A percentile compares a stretch with the other conserved stretches of the same genome.
phyloP scores from a whole-genome alignment of 257 asterid species.

The Catharanthus roseus region DNA sequence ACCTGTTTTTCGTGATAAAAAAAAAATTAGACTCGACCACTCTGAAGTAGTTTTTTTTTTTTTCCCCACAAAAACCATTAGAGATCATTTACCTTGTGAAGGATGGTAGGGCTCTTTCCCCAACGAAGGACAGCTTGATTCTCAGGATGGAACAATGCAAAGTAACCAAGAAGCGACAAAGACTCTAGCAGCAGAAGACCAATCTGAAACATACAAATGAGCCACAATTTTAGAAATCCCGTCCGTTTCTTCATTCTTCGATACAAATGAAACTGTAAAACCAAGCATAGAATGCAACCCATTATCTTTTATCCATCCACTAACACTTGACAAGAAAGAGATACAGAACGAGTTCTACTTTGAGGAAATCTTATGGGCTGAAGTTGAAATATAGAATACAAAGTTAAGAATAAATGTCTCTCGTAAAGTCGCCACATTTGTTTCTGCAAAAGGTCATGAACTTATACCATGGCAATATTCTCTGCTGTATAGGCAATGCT shows the following conservation, averaged over 20 bases:
- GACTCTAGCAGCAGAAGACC: conserved; percentile 81
- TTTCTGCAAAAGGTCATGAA: not conserved
- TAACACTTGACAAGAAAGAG: not conserved
- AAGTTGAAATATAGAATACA: not conserved
- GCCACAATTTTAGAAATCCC: not conserved
- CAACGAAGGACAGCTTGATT: conserved; percentile 97
- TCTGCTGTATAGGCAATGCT: not conserved
- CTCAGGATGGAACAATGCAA: conserved; percentile 75
- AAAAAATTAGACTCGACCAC: conserved; percentile 22
- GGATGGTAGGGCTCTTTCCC: conserved; percentile 99
- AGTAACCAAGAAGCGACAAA: conserved; percentile 81
- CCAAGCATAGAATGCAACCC: too few relatives aligned
- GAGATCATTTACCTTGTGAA: conserved; percentile 68
- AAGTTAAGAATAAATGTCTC: too few relatives aligned
- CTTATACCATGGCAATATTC: too few relatives aligned
- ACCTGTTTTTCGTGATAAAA: conserved; percentile 42
- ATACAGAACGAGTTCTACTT: not conserved
- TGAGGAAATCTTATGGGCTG: not conserved
- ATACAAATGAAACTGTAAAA: not conserved
- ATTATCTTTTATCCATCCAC: not conserved
- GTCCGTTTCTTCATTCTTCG: not conserved
- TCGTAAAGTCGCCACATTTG: not conserved
- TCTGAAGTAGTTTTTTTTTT: not conserved
- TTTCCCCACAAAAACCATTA: not conserved
- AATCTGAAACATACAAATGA: conserved; percentile 36